phyloP scores from a whole-genome alignment of 1,284 basidiomycete genomes.

The Malassezia obtusa region DNA sequence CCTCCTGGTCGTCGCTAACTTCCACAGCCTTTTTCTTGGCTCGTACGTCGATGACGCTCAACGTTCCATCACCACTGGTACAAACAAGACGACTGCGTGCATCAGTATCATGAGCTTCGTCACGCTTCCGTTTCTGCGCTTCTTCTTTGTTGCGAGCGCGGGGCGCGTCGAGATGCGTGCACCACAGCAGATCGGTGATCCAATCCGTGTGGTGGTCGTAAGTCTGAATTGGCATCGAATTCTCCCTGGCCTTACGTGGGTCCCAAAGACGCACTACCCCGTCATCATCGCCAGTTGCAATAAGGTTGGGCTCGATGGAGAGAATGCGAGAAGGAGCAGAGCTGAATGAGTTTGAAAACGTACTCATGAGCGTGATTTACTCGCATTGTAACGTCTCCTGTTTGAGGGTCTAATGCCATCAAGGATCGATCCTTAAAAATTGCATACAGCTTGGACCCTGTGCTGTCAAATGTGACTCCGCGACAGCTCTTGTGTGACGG shows the following conservation, averaged over 20 bases:
- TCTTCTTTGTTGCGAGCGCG: conserved; percentile 10
- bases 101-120: conserved; percentile 5
- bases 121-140: conserved; percentile 17
- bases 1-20: conserved; percentile 83
- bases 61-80: conserved; percentile 69
- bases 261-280: conserved; percentile 93
- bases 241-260: conserved; percentile 54
- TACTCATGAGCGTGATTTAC: conserved; percentile 68
- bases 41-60: conserved; percentile 68
- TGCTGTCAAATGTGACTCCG: conserved; percentile 21
- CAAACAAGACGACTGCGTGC: conserved; percentile 27
- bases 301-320: conserved; percentile 64
- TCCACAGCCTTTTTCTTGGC: conserved; percentile 57
- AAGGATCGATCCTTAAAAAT: conserved; percentile 75
- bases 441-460: conserved; percentile 54
- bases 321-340: conserved; percentile 54
- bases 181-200: conserved; percentile 81
- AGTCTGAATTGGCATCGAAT: conserved; percentile 51
- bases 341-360: conserved; percentile 47
- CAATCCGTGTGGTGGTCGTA: conserved; percentile 90
- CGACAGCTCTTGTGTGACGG: conserved; percentile 35
- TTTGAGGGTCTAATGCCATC: conserved; percentile 51
- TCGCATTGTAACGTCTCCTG: conserved; percentile 59
- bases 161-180: conserved; percentile 22
- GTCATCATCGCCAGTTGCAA: conserved; percentile 83